Evolutionary conservation across 75 land plant species (phyloP).

Genomic region (Picea sitchensis): DNA sequence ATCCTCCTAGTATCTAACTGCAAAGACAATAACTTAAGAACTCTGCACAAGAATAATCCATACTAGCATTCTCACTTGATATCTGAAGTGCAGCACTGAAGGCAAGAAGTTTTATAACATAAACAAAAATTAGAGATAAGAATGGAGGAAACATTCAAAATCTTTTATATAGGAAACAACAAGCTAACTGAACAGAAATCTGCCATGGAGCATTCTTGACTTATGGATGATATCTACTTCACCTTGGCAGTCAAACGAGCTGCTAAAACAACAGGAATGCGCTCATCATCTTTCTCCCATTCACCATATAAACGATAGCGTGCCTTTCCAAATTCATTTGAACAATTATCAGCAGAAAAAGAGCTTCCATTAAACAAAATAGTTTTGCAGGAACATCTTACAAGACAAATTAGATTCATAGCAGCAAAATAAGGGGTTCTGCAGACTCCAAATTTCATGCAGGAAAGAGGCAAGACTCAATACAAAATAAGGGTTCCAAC

Average conservation of each 20-base stretch:
- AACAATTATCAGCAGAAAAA: conserved; percentile 5
- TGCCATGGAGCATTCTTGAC: not conserved
- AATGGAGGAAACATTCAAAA: not conserved
- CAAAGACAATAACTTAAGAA: conserved; percentile 10
- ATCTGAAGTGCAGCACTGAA: not conserved
- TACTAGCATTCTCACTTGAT: not conserved
- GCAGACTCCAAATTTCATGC: not conserved
- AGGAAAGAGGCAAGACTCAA: no score
- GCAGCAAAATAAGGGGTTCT: not conserved
- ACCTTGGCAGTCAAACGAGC: conserved; percentile 98
- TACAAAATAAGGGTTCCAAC: not conserved
- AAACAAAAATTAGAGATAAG: no score
- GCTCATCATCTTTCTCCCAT: conserved; percentile 99
- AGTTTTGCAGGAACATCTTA: not conserved
- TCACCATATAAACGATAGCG: conserved; percentile 97
- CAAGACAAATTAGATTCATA: not conserved
- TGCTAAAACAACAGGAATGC: conserved; percentile 77
- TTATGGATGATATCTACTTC: not conserved
- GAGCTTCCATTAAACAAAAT: not conserved
- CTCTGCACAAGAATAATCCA: not conserved
- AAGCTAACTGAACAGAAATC: not conserved
- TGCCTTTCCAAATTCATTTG: conserved; percentile 41
- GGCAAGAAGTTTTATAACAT: not conserved
- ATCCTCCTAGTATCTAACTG: conserved; percentile 97
- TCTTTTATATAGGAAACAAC: conserved; percentile 1